Base-by-base conservation (phyloP, 768 basidiomycete genomes). In the Mycena rebaudengoi region DNA sequence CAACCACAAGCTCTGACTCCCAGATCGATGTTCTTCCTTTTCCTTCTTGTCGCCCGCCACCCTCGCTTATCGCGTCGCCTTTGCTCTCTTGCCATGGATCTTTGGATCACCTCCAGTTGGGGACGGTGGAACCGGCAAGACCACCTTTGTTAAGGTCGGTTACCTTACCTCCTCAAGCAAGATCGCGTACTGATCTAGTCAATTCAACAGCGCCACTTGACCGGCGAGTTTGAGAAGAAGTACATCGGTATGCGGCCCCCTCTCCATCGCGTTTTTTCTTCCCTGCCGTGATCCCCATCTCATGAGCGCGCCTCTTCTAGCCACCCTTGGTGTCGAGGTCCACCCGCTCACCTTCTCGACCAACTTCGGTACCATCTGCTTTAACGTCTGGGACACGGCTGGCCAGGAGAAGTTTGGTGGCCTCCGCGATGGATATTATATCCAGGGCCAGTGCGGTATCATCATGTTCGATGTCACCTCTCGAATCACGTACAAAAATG, bases 391-490 rank as follows among this genome's bases (percentile, higher is more conserved):
- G 98, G 98, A 99, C 79, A 99, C 98, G 30, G 98, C 98, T 56
- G 98, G 98, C 43, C 98, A 99, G 85, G 98, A 99, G 83, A 99
- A 99, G 84, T 99, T 99, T 70, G 98, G 97, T 83, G 96, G 96
- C 75, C 92, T 98, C 66, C 93, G 96, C 67, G 96, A 98, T 80
- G 96, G 96, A 45, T 96, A 95, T 80, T 95, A 95, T 80, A 95
- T 95, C 76, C 94, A 96, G 81, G 96, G 96, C 72, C 98, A 99
- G 80, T 99, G 96, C 75, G 98, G 98, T 72, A 99, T 99, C 85
- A 99, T 99, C 89, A 99, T 99, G 98, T 99, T 99, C 84, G 98
- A 95, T 73, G 97, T 99, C 68, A 99, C 98, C 62, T 98, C 98
- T 56, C 91, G 98, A 74, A 99, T 99, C 88, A 99, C 98, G 59